Base-by-base conservation (phyloP, 2,329 filamentous ascomycete species). In the Laburnicola sp. region DNA sequence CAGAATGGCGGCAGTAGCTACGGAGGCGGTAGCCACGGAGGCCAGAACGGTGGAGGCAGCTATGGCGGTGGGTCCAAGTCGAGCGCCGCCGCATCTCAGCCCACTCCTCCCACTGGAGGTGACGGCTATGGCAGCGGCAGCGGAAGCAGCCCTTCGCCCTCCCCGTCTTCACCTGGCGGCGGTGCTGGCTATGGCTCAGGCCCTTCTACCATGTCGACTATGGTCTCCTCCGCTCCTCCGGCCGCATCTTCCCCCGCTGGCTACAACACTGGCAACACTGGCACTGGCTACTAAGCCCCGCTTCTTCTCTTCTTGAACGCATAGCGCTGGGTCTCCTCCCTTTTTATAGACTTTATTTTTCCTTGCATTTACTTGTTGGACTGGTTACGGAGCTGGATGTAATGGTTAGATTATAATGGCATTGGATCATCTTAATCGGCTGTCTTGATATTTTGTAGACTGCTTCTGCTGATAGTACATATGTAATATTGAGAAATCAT, bases 61-160 rank as follows among this genome's bases (percentile, higher is more conserved):
- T 25, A 38, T 10, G 22, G 22, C 36, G 21, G 22, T 4, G 22
- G 36, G 3, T 26, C 32, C 11, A 7, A 28, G 8, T 30, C 43
- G 7, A 30, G 25, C 25, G 25, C 34, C 16, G 43, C 8, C 21
- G 43, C 43, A 36, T 28, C 43, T n/a, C 21, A 38, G 43, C 43
- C 43, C 5, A 45, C 43, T 34, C 32, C 43, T 37, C 26, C 43
- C 5, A 10, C 34, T 16, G 43, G 43, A 11, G 43, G 43, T n/a
- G 27, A 39, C 7, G 26, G 30, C 10, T 44, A 44, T 25, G 41
- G 41, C 30, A 10, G 16, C n/a, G n/a, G n/a, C n/a, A n/a, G n/a
- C n/a, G n/a, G n/a, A n/a, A n/a, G 10, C 8, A 34, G 22, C 38
- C 38, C 11, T 10, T 30, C 6, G 6, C 10, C 28, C 28, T 30